These are phyloP conservation scores for Raddia guianensis DNA, from an alignment of 176 grass and related monocot genomes.

Conservation along the genomic window DNA sequence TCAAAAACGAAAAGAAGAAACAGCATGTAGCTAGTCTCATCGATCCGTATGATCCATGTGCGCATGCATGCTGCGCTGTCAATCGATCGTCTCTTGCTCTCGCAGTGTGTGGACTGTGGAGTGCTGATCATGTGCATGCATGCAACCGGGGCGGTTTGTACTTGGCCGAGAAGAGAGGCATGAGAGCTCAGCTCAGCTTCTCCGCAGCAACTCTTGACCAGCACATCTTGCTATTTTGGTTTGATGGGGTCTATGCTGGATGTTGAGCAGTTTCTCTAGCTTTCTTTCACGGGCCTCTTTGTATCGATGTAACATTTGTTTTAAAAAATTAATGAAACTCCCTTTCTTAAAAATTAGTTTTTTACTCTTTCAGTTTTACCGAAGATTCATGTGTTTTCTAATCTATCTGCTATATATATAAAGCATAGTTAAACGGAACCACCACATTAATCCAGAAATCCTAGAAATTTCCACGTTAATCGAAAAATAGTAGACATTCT, in stretches of 20 bases:
- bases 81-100: neutral
- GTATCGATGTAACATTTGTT: no score
- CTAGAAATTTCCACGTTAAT: no score
- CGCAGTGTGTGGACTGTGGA: neutral
- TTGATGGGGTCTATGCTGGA: neutral
- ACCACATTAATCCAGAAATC: no score
- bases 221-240: neutral
- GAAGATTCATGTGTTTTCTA: no score
- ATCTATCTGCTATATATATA: no score
- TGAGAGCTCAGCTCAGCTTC: neutral
- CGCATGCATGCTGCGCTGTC: neutral
- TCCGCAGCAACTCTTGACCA: neutral
- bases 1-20: no score
- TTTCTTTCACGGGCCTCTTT: no score
- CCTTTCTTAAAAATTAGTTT: no score
- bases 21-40: neutral
- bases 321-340: no score
- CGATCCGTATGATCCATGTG: slow-evolving; percentile 18
- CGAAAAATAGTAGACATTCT: no score
- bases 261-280: neutral
- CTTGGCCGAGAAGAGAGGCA: neutral
- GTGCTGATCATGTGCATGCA: neutral
- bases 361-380: no score
- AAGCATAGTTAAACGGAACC: no score
- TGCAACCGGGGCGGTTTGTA: neutral